Evolutionary conservation across 345 rosid genomes (phyloP).

Genomic region (Eucalyptus marginata): DNA sequence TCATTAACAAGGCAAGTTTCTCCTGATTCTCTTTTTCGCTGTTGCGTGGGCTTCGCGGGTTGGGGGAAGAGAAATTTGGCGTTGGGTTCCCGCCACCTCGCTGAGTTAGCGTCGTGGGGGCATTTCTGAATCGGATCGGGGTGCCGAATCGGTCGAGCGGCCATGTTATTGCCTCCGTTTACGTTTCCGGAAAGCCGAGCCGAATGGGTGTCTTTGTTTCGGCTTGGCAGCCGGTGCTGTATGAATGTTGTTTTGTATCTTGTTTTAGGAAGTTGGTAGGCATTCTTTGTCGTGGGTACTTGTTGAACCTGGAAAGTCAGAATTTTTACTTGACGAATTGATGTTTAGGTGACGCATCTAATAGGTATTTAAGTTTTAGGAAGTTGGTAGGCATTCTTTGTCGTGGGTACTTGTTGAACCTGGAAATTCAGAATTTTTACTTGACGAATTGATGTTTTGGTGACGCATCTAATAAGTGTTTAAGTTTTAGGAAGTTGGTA

Average conservation of each 20-base stretch:
- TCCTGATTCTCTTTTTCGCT: not conserved
- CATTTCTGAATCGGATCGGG: not conserved
- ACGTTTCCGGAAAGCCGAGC: not conserved
- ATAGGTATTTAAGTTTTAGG: slow-evolving; percentile 26
- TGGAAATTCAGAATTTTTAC: not conserved
- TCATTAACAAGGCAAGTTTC: slow-evolving; percentile 59
- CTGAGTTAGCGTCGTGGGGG: not conserved
- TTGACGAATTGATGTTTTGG: slow-evolving; percentile 25
- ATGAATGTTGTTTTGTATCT: not conserved
- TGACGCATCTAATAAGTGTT: slow-evolving; percentile 75
- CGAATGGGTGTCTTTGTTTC: not conserved
- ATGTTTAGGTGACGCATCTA: slow-evolving; percentile 67
- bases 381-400: not conserved
- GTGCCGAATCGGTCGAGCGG: not conserved
- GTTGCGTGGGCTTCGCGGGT: not conserved
- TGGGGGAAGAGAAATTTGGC: not conserved
- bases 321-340: not conserved
- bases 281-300: not conserved
- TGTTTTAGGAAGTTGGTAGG: not conserved
- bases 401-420: not conserved
- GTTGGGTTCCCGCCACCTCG: not conserved
- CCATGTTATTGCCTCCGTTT: not conserved
- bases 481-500: not conserved
- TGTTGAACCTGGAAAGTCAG: not conserved
- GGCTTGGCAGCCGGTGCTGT: not conserved